phyloP scores from a whole-genome alignment of 2,329 filamentous ascomycete genomes.

The Pseudogymnoascus sp. region DNA sequence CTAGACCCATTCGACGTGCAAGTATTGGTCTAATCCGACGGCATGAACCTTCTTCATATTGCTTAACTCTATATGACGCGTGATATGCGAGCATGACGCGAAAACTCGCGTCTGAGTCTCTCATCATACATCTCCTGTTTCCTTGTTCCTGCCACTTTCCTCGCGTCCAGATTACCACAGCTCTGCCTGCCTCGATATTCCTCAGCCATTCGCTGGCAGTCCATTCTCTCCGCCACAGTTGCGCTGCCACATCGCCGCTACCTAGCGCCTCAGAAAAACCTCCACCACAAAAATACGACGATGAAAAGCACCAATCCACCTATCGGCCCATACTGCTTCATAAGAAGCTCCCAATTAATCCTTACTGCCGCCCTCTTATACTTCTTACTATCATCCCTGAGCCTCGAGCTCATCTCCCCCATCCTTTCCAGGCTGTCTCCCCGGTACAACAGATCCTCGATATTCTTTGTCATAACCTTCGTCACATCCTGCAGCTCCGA shows the following conservation, averaged over 20 bases:
- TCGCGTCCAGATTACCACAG: neutral
- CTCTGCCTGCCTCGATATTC: neutral
- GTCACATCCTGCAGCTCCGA: conserved; percentile 96
- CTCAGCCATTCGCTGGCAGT: neutral
- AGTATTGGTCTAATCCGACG: neutral
- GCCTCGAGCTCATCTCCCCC: conserved; percentile 82
- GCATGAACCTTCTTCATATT: neutral
- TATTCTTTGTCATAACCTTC: conserved; percentile 99
- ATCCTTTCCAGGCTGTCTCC: conserved; percentile 93
- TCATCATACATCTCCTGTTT: neutral
- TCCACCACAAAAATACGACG: conserved; percentile 80
- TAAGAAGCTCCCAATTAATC: conserved; percentile 94
- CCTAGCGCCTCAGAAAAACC: conserved; percentile 63
- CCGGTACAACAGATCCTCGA: conserved; percentile 91
- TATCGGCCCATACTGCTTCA: conserved; percentile 96
- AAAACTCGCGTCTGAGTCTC: neutral
- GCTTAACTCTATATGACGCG: neutral
- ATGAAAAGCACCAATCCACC: conserved; percentile 74
- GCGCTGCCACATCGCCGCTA: neutral
- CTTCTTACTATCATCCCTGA: conserved; percentile 89
- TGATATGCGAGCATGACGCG: neutral
- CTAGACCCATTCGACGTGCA: neutral
- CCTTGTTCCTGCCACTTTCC: neutral
- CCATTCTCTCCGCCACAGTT: neutral
- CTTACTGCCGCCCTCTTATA: conserved; percentile 85